These are phyloP conservation scores for Penicillium goetzii DNA, from an alignment of 495 filamentous ascomycete genomes.

Conservation along the genomic window DNA sequence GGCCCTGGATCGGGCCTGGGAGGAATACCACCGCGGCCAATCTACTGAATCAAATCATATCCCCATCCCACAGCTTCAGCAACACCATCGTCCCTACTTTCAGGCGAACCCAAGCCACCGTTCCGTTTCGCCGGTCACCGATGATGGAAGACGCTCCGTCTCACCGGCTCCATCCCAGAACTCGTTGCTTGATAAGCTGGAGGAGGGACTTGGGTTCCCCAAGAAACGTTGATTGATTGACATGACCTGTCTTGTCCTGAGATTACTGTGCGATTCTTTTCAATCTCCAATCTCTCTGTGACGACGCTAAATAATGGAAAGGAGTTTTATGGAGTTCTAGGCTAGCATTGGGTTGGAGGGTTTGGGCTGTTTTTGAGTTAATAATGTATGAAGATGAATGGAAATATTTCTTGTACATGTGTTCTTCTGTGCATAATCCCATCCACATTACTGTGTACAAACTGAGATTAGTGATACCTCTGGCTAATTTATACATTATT, in stretches of 20 bases:
- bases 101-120: neutral
- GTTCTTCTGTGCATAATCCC: neutral
- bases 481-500: no score
- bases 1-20: neutral
- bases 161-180: conserved; percentile 19
- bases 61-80: neutral
- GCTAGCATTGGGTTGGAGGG: neutral
- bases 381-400: neutral
- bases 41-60: no score
- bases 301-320: neutral
- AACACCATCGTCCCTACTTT: no score
- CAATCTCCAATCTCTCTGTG: neutral
- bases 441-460: no score
- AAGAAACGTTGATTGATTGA: no score
- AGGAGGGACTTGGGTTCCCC: conserved; percentile 23
- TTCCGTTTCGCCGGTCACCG: conserved; percentile 10
- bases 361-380: neutral
- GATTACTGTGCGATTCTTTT: neutral
- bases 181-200: conserved; percentile 24
- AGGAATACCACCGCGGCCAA: neutral
- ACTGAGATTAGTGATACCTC: no score
- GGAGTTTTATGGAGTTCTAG: neutral
- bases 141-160: conserved; percentile 1
- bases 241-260: neutral
- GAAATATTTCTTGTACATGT: neutral